These are phyloP conservation scores for Mucor plumbeus DNA, from an alignment of 371 early-diverging fungal species.

Conservation along the genomic window DNA sequence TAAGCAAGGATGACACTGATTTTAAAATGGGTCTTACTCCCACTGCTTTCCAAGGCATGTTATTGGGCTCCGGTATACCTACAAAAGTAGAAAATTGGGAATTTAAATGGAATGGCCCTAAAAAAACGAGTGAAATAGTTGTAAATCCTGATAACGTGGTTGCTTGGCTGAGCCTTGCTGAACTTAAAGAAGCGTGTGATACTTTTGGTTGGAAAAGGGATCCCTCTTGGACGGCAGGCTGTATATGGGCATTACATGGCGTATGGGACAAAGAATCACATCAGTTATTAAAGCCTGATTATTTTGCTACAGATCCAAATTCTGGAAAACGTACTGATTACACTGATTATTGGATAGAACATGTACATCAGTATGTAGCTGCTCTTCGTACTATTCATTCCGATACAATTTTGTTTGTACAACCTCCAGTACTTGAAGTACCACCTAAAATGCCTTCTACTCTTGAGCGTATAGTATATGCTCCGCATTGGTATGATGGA, in stretches of 20 bases:
- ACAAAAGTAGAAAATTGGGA: conserved; percentile 63
- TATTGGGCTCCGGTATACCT: conserved; percentile 63
- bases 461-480: conserved; percentile 59
- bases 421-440: conserved; percentile 66
- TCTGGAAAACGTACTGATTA: conserved; percentile 51
- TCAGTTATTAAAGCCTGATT: conserved; percentile 48
- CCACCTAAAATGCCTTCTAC: conserved; percentile 58
- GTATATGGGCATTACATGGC: conserved; percentile 75
- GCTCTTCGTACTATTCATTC: conserved; percentile 53
- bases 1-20: conserved; percentile 51
- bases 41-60: conserved; percentile 67
- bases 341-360: conserved; percentile 61
- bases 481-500: conserved; percentile 83
- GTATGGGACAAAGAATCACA: conserved; percentile 62
- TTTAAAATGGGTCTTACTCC: conserved; percentile 67
- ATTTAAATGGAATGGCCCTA: conserved; percentile 65
- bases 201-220: conserved; percentile 20
- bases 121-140: conserved; percentile 37
- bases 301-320: conserved; percentile 60
- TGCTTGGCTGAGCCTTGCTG: conserved; percentile 60
- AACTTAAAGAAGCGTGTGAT: conserved; percentile 15
- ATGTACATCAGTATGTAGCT: conserved; percentile 48
- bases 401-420: conserved; percentile 67
- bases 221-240: conserved; percentile 50
- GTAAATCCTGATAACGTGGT: conserved; percentile 55